phyloP scores from a whole-genome alignment of 352 stramenopile genomes.

The Pythium aphanidermatum region DNA sequence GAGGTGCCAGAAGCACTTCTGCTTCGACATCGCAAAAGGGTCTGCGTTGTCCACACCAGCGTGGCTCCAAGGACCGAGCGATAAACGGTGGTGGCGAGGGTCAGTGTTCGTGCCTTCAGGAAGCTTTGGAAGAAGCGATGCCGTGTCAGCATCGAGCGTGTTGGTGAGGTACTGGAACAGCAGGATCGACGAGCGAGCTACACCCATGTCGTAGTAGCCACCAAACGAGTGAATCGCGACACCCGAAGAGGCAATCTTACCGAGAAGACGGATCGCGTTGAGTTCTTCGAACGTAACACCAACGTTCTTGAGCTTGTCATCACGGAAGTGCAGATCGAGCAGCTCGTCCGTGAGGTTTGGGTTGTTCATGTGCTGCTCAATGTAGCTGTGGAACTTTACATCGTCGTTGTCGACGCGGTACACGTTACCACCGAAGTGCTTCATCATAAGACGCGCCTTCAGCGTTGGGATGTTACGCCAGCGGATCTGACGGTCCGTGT shows the following conservation, averaged over 20 bases:
- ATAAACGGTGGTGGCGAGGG: slow-evolving; percentile 50
- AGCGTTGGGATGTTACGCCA: slow-evolving; percentile 70
- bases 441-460: slow-evolving; percentile 79
- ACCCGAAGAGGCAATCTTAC: slow-evolving; percentile 53
- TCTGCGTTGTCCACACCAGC: slow-evolving; percentile 75
- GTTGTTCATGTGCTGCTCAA: slow-evolving; percentile 60
- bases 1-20: slow-evolving; percentile 81
- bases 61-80: slow-evolving; percentile 78
- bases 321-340: slow-evolving; percentile 47
- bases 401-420: slow-evolving; percentile 71
- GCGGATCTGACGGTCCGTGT: slow-evolving; percentile 68
- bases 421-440: slow-evolving; percentile 78
- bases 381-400: slow-evolving; percentile 55
- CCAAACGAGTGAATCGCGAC: slow-evolving; percentile 64
- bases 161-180: slow-evolving; percentile 78
- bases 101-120: slow-evolving; percentile 40
- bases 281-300: slow-evolving; percentile 38
- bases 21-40: slow-evolving; percentile 72
- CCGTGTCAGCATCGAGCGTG: slow-evolving; percentile 54
- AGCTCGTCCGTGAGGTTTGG: slow-evolving; percentile 45
- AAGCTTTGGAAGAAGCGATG: slow-evolving; percentile 43
- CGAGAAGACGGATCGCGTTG: slow-evolving; percentile 48
- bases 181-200: slow-evolving; percentile 64
- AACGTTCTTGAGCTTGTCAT: slow-evolving; percentile 48
- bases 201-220: slow-evolving; percentile 78